Evolutionary conservation across 352 stramenopile species (phyloP).

Genomic region (Globisporangium cystogenes): DNA sequence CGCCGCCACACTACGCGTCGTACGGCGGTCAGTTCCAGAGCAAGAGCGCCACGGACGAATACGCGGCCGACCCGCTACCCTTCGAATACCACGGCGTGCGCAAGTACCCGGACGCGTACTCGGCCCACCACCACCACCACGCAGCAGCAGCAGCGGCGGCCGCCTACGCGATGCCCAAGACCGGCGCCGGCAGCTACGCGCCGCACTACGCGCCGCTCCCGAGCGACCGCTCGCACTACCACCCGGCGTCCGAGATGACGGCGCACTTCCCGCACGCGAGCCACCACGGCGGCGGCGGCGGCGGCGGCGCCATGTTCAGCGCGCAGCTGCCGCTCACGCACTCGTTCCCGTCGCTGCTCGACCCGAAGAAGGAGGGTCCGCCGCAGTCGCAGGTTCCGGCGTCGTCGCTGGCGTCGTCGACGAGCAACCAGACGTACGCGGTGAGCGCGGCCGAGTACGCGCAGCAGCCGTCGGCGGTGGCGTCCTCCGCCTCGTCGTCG

Average conservation of each 20-base stretch:
- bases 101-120: conserved; percentile 36
- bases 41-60: conserved; percentile 43
- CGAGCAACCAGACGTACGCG: conserved; percentile 22
- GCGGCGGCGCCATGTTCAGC: conserved; percentile 17
- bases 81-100: conserved; percentile 74
- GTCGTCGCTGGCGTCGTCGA: neutral
- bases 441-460: neutral
- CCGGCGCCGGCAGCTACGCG: conserved; percentile 8
- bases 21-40: conserved; percentile 6
- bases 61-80: conserved; percentile 64
- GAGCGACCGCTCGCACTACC: conserved; percentile 16
- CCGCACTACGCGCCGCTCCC: conserved; percentile 10
- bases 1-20: conserved; percentile 9
- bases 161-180: conserved; percentile 9
- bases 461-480: neutral
- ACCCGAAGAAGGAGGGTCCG: conserved; percentile 36
- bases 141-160: neutral
- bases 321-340: conserved; percentile 27
- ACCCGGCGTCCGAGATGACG: conserved; percentile 24
- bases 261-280: conserved; percentile 29
- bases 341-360: conserved; percentile 53
- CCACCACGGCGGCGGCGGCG: conserved; percentile 16
- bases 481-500: neutral
- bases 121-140: neutral
- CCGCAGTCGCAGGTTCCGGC: neutral